Conservation (phyloP, 805 yeast species). For the Teunomyces funiuensis region DNA sequence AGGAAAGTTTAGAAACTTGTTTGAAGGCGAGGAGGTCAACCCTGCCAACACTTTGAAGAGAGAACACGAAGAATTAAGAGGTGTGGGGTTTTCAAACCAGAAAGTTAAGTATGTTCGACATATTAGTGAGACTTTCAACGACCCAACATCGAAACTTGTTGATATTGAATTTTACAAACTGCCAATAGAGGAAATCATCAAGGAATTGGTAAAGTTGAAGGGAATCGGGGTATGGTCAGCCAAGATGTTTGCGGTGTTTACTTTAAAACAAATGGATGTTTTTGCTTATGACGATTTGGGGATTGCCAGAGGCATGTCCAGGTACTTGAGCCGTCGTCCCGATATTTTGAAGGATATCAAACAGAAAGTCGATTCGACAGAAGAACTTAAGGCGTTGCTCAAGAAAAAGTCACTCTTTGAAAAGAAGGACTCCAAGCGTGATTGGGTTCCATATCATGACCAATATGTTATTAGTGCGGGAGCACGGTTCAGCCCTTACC, state of each 20-base stretch:
- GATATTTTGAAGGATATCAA: constrained; percentile 46
- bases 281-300: constrained; percentile 83
- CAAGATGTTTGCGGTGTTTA: constrained; percentile 79
- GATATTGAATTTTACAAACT: constrained; percentile 38
- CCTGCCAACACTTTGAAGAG: constrained; percentile 47
- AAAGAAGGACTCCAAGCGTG: constrained; percentile 44
- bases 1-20: constrained; percentile 39
- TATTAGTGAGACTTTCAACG: constrained; percentile 52
- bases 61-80: constrained; percentile 50
- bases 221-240: constrained; percentile 89
- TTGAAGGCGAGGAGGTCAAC: constrained; percentile 44
- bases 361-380: constrained; percentile 33
- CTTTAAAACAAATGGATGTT: constrained; percentile 62
- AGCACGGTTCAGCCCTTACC: constrained; percentile 61
- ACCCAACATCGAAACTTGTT: constrained; percentile 32
- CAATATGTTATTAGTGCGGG: constrained; percentile 57
- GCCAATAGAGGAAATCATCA: constrained; percentile 46
- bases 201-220: constrained; percentile 53
- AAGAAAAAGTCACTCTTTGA: constrained; percentile 38
- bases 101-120: constrained; percentile 64
- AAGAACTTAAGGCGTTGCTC: constrained; percentile 28
- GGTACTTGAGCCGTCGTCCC: constrained; percentile 58
- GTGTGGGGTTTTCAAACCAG: constrained; percentile 66
- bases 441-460: constrained; percentile 68
- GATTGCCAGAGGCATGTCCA: constrained; percentile 74